These are phyloP conservation scores for Schoenoplectus triqueter DNA, from an alignment of 202 grass and related monocot species.

Conservation along the genomic window DNA sequence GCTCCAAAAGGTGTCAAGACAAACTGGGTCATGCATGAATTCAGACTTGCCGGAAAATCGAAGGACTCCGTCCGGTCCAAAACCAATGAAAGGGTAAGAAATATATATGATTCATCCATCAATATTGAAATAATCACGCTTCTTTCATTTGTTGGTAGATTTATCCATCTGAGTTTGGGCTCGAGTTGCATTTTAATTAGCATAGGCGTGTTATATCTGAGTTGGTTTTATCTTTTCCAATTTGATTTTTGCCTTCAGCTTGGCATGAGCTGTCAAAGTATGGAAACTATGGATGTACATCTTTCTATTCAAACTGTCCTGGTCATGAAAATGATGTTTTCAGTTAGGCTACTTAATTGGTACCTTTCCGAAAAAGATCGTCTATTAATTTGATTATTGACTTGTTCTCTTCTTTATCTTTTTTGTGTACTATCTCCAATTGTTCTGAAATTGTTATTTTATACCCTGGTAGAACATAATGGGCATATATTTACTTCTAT, in stretches of 20 bases:
- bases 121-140: background rate
- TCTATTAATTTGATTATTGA: background rate
- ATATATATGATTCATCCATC: background rate
- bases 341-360: background rate
- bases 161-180: too few relatives aligned
- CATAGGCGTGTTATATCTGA: background rate
- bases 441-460: slow-evolving; percentile 31
- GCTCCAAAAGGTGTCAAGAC: slow-evolving; percentile 60
- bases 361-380: background rate
- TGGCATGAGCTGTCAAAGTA: slow-evolving; percentile 14
- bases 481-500: background rate
- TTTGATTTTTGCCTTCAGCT: slow-evolving; percentile 17
- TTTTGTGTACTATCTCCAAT: background rate
- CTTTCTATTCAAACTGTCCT: background rate
- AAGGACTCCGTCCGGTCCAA: slow-evolving; percentile 26
- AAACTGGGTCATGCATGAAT: slow-evolving; percentile 96
- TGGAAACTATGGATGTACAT: background rate
- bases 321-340: slow-evolving; percentile 19
- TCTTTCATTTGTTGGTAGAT: background rate
- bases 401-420: background rate
- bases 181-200: background rate
- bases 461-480: too few relatives aligned
- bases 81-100: slow-evolving; percentile 48
- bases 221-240: background rate
- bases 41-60: slow-evolving; percentile 62